Evolutionary conservation across 352 stramenopile species (phyloP).

Genomic region (Globisporangium parvum): DNA sequence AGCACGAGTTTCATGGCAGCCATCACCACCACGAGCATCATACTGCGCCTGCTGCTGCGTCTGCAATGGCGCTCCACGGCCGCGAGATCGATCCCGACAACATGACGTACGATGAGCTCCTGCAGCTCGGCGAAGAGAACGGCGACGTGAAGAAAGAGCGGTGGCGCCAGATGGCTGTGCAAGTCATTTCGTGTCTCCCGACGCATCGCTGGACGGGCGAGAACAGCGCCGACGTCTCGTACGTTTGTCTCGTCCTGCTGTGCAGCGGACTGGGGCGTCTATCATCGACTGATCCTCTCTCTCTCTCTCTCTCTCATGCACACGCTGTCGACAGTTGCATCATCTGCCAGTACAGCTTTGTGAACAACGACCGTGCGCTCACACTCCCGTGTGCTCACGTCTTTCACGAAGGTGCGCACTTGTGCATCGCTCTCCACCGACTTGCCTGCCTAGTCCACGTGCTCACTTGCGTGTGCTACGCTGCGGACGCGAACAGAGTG

Average conservation of each 20-base stretch:
- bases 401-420: slow-evolving; percentile 56
- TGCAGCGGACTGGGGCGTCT: background rate
- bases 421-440: background rate
- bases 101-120: slow-evolving; percentile 78
- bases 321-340: slow-evolving; percentile 45
- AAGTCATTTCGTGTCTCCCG: slow-evolving; percentile 59
- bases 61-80: background rate
- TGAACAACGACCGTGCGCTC: slow-evolving; percentile 43
- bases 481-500: slow-evolving; percentile 28
- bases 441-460: background rate
- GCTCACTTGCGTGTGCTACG: background rate
- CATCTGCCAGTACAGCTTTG: slow-evolving; percentile 67
- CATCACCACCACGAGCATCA: too few species aligned
- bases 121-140: slow-evolving; percentile 60
- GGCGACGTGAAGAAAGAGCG: slow-evolving; percentile 75
- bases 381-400: slow-evolving; percentile 71
- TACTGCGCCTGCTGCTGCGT: background rate
- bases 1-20: slow-evolving; percentile 2
- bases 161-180: slow-evolving; percentile 52
- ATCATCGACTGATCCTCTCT: background rate
- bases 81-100: slow-evolving; percentile 61
- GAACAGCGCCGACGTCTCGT: slow-evolving; percentile 45
- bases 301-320: background rate
- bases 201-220: slow-evolving; percentile 46
- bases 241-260: slow-evolving; percentile 18